Evolutionary conservation across 768 basidiomycete genomes (phyloP).

Genomic region (Auricularia sp.): DNA sequence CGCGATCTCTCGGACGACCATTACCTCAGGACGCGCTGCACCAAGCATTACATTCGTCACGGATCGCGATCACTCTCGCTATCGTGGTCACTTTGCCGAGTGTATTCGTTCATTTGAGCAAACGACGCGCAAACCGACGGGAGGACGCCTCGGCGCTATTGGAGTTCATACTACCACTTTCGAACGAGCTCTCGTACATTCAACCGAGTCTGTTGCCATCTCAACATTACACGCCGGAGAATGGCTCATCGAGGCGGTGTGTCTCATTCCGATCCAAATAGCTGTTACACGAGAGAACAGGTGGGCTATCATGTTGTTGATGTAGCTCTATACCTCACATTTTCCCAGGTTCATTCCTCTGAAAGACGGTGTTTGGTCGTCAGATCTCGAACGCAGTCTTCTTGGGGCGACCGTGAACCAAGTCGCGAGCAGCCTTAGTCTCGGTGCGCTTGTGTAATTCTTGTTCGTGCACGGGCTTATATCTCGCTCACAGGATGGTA

Average conservation of each 20-base stretch:
- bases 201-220: slow-evolving; percentile 19
- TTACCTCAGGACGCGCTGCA: slow-evolving; percentile 10
- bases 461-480: neutral
- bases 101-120: slow-evolving; percentile 38
- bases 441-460: neutral
- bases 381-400: slow-evolving; percentile 39
- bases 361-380: slow-evolving; percentile 45
- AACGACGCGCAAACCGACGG: slow-evolving; percentile 42
- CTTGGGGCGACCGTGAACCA: slow-evolving; percentile 48
- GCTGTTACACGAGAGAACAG: slow-evolving; percentile 50
- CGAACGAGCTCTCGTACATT: neutral
- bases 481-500: slow-evolving; percentile 52
- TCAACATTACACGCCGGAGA: slow-evolving; percentile 42
- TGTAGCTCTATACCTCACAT: neutral
- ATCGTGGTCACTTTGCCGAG: slow-evolving; percentile 32
- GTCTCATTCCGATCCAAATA: slow-evolving; percentile 55
- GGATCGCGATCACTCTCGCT: slow-evolving; percentile 25
- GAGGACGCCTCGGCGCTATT: slow-evolving; percentile 31
- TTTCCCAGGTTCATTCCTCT: slow-evolving; percentile 36
- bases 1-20: slow-evolving; percentile 36
- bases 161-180: slow-evolving; percentile 12
- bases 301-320: neutral
- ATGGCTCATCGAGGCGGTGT: slow-evolving; percentile 52
- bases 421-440: slow-evolving; percentile 34
- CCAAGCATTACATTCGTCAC: slow-evolving; percentile 34